Evolutionary conservation across 495 filamentous ascomycete species (phyloP).

Genomic region (Aspergillus kassunensis): DNA sequence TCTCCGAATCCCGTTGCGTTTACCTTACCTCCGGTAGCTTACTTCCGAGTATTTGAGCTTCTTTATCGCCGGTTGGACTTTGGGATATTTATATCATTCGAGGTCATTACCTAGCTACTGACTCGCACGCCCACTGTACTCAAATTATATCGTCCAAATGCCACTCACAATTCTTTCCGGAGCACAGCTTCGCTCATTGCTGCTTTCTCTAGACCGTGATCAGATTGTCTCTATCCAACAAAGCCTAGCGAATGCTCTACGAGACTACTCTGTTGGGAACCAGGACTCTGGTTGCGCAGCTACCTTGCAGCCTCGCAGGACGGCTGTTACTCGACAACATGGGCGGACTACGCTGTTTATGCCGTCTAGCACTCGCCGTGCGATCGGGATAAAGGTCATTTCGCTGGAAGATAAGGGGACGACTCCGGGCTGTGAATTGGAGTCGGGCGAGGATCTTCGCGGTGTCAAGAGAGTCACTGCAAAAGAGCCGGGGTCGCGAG

Average conservation of each 20-base stretch:
- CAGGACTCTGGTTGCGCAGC: constrained; percentile 55
- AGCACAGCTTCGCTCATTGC: constrained; percentile 61
- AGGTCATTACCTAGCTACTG: too few species aligned
- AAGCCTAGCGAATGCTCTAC: constrained; percentile 68
- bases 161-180: constrained; percentile 74
- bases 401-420: constrained; percentile 41
- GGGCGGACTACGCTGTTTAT: constrained; percentile 87
- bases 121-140: too few species aligned
- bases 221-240: constrained; percentile 64
- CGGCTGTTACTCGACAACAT: constrained; percentile 62
- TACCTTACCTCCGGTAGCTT: not conserved
- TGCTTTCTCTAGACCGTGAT: constrained; percentile 65
- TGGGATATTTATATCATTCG: not conserved
- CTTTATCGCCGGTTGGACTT: constrained; percentile 1
- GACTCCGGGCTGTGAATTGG: constrained; percentile 32
- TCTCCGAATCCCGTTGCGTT: constrained; percentile 1
- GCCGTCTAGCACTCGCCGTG: constrained; percentile 65
- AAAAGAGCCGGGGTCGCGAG: constrained; percentile 16
- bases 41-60: not conserved
- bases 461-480: constrained; percentile 17
- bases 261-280: constrained; percentile 74
- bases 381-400: constrained; percentile 61
- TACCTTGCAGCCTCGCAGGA: constrained; percentile 72
- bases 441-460: constrained; percentile 15
- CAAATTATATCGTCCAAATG: constrained; percentile 43